phyloP scores from a whole-genome alignment of 2,329 filamentous ascomycete genomes.

The Fusarium secorum region DNA sequence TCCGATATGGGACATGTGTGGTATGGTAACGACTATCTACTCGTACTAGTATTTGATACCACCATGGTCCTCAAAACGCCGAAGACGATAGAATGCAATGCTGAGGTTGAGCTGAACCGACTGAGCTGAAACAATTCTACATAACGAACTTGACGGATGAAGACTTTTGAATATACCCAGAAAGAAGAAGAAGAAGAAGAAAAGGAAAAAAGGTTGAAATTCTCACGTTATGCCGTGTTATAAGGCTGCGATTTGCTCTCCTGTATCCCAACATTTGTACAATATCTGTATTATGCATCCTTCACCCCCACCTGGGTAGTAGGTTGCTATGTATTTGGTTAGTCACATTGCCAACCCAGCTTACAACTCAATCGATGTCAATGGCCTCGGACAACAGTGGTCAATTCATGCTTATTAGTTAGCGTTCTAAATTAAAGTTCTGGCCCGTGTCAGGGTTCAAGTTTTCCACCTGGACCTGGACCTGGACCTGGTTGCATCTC shows the following conservation, averaged over 20 bases:
- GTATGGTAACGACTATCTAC: background rate
- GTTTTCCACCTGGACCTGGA: background rate
- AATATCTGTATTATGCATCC: slow-evolving; percentile 10
- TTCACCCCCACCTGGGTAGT: background rate
- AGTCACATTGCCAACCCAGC: background rate
- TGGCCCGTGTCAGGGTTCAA: background rate
- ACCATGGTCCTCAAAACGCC: background rate
- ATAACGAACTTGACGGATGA: background rate
- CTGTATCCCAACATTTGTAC: background rate
- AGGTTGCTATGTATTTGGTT: background rate
- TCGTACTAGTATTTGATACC: background rate
- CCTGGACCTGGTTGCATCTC: background rate
- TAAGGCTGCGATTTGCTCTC: background rate
- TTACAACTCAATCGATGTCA: background rate
- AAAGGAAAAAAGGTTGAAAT: background rate
- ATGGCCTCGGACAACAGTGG: background rate
- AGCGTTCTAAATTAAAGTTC: background rate
- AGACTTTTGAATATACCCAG: background rate
- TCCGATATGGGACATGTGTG: background rate
- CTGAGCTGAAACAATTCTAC: background rate
- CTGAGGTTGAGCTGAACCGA: background rate
- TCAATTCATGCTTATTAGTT: background rate
- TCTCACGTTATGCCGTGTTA: background rate
- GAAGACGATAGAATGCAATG: background rate
- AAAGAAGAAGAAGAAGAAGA: background rate